These are phyloP conservation scores for Aspergillus ochraceoroseus DNA, from an alignment of 2,329 filamentous ascomycete genomes.

Conservation along the genomic window DNA sequence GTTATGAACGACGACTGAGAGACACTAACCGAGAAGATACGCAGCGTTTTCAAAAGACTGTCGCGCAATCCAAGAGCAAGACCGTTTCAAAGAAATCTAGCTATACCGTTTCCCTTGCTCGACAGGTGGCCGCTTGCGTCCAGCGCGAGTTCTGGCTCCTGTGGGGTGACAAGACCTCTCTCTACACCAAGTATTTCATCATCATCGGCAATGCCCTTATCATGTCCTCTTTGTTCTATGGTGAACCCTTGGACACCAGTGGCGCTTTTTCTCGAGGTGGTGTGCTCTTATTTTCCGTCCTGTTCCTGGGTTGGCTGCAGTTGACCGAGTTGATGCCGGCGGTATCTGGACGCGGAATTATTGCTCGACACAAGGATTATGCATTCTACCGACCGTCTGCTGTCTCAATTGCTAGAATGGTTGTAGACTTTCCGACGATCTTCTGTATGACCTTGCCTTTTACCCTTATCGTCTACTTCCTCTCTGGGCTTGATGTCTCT, in stretches of 20 bases:
- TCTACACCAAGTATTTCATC: slow-evolving; percentile 75
- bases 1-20: slow-evolving; percentile 56
- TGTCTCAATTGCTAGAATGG: slow-evolving; percentile 56
- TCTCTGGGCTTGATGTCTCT: slow-evolving; percentile 55
- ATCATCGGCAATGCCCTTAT: slow-evolving; percentile 70
- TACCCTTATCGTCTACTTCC: slow-evolving; percentile 61
- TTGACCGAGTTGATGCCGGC: slow-evolving; percentile 74
- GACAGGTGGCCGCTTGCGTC: slow-evolving; percentile 60
- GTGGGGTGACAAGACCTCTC: slow-evolving; percentile 65
- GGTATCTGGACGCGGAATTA: slow-evolving; percentile 65
- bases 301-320: slow-evolving; percentile 67
- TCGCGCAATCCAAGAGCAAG: slow-evolving; percentile 60
- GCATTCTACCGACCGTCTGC: slow-evolving; percentile 67
- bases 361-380: slow-evolving; percentile 62
- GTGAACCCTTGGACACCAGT: slow-evolving; percentile 53
- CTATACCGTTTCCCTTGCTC: slow-evolving; percentile 69
- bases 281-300: slow-evolving; percentile 61
- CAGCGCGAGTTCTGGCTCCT: slow-evolving; percentile 74
- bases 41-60: slow-evolving; percentile 60
- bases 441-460: slow-evolving; percentile 57
- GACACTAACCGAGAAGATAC: slow-evolving; percentile 57
- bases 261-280: slow-evolving; percentile 62
- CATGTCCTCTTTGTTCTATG: slow-evolving; percentile 74
- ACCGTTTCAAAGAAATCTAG: slow-evolving; percentile 64
- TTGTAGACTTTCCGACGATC: slow-evolving; percentile 60